Evolutionary conservation across 352 stramenopile genomes (phyloP), one percentile per base, ranked within the genome.

Genomic region (Plasmopara muralis): DNA sequence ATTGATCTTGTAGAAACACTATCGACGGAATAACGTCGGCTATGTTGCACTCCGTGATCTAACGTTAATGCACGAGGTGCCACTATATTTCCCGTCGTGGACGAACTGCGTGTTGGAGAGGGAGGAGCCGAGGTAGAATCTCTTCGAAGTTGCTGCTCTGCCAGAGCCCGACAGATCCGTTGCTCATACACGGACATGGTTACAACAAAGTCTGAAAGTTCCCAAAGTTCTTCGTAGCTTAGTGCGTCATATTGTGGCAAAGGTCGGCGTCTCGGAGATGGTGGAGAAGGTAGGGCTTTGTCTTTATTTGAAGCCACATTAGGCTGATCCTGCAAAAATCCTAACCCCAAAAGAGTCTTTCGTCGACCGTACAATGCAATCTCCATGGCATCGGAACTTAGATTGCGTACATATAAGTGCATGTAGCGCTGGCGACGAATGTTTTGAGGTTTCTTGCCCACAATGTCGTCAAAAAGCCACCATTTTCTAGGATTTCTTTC

Each of bases 171-270:
- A 48, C 70, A 79, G 30, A 66, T 50, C 8, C 72, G 68, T 59
- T 85, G 77, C 0, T 84, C 66, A 16, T 63, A 56, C 4, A 90
- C 64, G 2, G 60, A 12, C 37, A 86, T 67, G 14, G 61, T 44
- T 10, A 69, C 49, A 35, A 91, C 57, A 5, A 87, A 62, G 43
- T 91, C 80, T 0, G 80, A 91, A 10, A 87, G 56, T 57, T 83
- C 68, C 75, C 77, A 88, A 7, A 65, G 48, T 52, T 91, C 77
- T 33, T 60, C 50, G 15, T 66, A 60, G 1, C 47, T 76, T 5
- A 91, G 46, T 1, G 70, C 70, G 1, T 71, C 64, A 30, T 83
- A 46, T 13, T 55, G 51, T 10, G 59, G 54, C 9, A 59, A 35
- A 34, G 45, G 53, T 33, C 44, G 42, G 1, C 50, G 33, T 34